Evolutionary conservation across 2,329 filamentous ascomycete genomes (phyloP), one percentile per base, ranked within the genome.

Genomic region (Tolypocladium ophioglossoides): DNA sequence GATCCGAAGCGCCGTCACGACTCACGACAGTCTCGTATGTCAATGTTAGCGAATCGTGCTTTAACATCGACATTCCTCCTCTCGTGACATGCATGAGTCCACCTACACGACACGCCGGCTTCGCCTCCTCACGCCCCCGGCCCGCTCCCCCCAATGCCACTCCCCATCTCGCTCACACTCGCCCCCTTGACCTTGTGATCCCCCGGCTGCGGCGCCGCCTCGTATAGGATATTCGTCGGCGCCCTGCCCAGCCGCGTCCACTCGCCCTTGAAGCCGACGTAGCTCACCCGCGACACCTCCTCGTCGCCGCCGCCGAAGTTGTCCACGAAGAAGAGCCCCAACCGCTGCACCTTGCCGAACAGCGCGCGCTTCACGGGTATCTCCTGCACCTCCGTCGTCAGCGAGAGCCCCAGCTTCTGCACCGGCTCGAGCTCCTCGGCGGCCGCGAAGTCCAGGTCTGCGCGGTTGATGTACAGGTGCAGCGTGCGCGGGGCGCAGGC

Each of bases 201-300:
- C 49, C 75, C 82, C 14, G 92, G 94, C 69, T 96, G 96, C 38
- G 94, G 87, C 30, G 92, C 92, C 20, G 91, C 87, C 78, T 99
- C 94, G 70, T 97, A 99, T 57, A 96, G 64, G 62, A 97, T 92
- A 61, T 87, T 90, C 8, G 87, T 76, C 1, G 94, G 91, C 66
- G 68, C 73, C 57, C 66, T 65, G 24, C 86, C 94, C 64, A 95
- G 71, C 67, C 85, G 84, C 81, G 94, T 94, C 78, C 90, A 97
- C 71, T 96, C 89, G 27, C 94, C 94, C 72, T 89, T 91, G 75
- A 99, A 97, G 1, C 89, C 94, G 54, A 97, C 59, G 72, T 96
- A 99, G 57, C 78, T 84, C 2, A 97, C 69, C 50, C 84, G 79
- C 47, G 89, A 92, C 54, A 86, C 83, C 54, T 95, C 89, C 66